A percentile compares a stretch with the other conserved stretches of the same genome.
These are phyloP conservation scores for Hymenoscyphus fructigenus DNA, from an alignment of 2,329 filamentous ascomycete genomes.

Conservation along the genomic window DNA sequence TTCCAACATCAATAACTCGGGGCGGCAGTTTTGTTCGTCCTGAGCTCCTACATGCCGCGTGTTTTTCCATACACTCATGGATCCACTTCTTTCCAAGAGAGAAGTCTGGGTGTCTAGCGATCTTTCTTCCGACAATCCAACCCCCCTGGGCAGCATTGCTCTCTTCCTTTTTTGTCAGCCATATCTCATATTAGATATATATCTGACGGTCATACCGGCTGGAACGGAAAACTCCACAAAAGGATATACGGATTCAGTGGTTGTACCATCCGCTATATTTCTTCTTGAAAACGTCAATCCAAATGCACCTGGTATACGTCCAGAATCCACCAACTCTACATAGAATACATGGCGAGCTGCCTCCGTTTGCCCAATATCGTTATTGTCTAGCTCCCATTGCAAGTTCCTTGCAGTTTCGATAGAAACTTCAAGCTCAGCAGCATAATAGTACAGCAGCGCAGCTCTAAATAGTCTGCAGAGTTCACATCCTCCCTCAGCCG, in stretches of 20 bases:
- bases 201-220: too few species aligned
- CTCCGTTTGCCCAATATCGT: neutral
- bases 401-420: neutral
- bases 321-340: neutral
- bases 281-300: neutral
- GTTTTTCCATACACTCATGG: neutral
- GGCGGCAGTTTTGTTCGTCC: neutral
- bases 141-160: neutral
- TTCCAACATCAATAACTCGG: neutral
- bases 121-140: neutral
- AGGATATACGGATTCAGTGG: neutral
- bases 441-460: neutral
- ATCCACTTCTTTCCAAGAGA: neutral
- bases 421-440: neutral
- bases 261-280: neutral
- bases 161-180: neutral
- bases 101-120: neutral
- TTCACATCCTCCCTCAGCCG: neutral
- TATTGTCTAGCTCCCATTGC: neutral
- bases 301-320: neutral
- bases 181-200: neutral
- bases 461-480: neutral
- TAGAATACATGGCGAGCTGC: neutral
- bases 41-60: neutral
- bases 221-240: too few species aligned